Conservation (phyloP, 208 protist species). For the Leishmania tarentolae region DNA sequence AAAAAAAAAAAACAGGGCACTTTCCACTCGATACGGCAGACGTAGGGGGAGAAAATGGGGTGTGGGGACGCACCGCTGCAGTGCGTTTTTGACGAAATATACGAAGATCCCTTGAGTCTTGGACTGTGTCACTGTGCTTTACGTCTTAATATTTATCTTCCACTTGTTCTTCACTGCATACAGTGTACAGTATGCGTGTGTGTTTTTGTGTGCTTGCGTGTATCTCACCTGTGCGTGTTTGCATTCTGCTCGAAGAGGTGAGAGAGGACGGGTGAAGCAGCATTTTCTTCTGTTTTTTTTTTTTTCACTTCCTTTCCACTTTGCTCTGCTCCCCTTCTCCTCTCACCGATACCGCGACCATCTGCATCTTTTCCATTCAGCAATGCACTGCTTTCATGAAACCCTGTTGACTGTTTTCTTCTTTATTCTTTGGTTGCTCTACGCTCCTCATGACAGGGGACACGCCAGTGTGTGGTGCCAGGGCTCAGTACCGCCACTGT, state of each 20-base stretch:
- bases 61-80: not conserved
- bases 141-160: not conserved
- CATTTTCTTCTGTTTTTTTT: not conserved
- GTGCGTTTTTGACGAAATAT: not conserved
- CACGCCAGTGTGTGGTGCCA: not conserved
- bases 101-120: not conserved
- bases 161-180: not conserved
- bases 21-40: not conserved
- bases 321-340: not conserved
- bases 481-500: not conserved
- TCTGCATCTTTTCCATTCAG: not conserved
- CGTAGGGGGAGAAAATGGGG: not conserved
- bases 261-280: not conserved
- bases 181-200: too few species aligned
- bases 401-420: not conserved
- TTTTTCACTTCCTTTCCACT: not conserved
- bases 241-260: not conserved
- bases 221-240: not conserved
- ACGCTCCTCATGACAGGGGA: not conserved
- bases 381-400: not conserved
- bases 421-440: not conserved
- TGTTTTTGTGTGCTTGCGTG: not conserved
- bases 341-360: not conserved
- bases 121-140: not conserved
- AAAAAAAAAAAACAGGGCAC: not conserved